Evolutionary conservation across 352 stramenopile genomes (phyloP).

Genomic region (Phytophthora constricta): DNA sequence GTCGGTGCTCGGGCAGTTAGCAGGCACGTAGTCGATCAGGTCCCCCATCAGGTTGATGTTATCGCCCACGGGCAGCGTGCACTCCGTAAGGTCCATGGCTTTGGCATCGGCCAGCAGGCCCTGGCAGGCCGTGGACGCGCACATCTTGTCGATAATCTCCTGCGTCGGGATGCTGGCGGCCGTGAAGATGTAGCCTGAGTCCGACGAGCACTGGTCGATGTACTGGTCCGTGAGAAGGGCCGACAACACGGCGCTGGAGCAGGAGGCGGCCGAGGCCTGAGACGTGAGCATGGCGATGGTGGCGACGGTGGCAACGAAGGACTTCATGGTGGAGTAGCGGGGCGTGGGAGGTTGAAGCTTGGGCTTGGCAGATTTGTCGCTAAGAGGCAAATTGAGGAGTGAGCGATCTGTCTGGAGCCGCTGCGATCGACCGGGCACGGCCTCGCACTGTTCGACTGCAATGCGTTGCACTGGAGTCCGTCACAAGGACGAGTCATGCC

Average conservation of each 20-base stretch:
- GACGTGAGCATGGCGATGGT: constrained; percentile 25
- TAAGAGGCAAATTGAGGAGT: constrained; percentile 47
- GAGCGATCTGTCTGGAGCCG: constrained; percentile 28
- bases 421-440: background rate
- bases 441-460: constrained; percentile 33
- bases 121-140: constrained; percentile 33
- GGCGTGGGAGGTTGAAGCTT: constrained; percentile 24
- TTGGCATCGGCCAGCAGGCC: constrained; percentile 27
- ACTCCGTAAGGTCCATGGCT: constrained; percentile 32
- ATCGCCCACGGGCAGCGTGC: constrained; percentile 34
- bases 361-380: constrained; percentile 35
- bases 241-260: constrained; percentile 16
- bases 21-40: constrained; percentile 40
- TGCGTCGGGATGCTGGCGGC: constrained; percentile 29
- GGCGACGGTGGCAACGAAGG: constrained; percentile 27
- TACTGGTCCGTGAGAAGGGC: constrained; percentile 36
- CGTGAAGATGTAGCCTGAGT: constrained; percentile 45
- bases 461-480: constrained; percentile 1
- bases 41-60: constrained; percentile 35
- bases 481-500: too few species aligned
- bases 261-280: constrained; percentile 23
- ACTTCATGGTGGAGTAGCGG: constrained; percentile 37
- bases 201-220: constrained; percentile 29
- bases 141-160: constrained; percentile 34
- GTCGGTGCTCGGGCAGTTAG: constrained; percentile 27